A percentile compares a stretch with the other conserved stretches of the same genome.
These are phyloP conservation scores for Candida berthetii DNA, from an alignment of 805 yeast genomes.

Conservation along the genomic window DNA sequence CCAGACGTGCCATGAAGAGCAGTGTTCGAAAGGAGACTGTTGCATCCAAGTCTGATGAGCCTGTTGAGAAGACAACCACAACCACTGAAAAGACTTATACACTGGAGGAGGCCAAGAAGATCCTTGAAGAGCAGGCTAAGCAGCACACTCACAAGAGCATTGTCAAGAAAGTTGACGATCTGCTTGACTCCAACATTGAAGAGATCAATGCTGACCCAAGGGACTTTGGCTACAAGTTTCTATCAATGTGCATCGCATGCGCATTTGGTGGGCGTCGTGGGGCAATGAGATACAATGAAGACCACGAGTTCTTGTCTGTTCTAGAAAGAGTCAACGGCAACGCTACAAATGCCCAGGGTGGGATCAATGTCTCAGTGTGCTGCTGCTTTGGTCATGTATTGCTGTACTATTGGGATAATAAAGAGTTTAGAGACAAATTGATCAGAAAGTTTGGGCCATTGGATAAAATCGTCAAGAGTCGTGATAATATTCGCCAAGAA, in stretches of 20 bases:
- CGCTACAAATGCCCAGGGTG: neutral
- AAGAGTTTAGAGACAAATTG: neutral
- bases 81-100: too few species aligned
- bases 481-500: slow-evolving; percentile 1
- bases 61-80: too few species aligned
- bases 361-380: slow-evolving; percentile 1
- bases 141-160: too few species aligned
- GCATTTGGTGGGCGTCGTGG: slow-evolving; percentile 11
- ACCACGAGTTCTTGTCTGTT: neutral
- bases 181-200: too few species aligned
- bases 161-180: too few species aligned
- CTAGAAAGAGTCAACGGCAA: neutral
- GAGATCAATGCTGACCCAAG: too few species aligned
- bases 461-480: neutral
- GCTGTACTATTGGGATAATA: slow-evolving; percentile 4
- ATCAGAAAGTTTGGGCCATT: slow-evolving; percentile 4
- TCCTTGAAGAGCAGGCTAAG: too few species aligned
- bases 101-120: too few species aligned
- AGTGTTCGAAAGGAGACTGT: too few species aligned
- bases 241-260: slow-evolving; percentile 5
- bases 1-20: too few species aligned
- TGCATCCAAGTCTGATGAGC: too few species aligned
- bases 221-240: slow-evolving; percentile 5
- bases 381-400: slow-evolving; percentile 6
- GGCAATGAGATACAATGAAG: neutral